A percentile compares a stretch with the other conserved stretches of the same genome.
phyloP scores from a whole-genome alignment of 2,329 filamentous ascomycete genomes.

The Stylonectria norvegica region DNA sequence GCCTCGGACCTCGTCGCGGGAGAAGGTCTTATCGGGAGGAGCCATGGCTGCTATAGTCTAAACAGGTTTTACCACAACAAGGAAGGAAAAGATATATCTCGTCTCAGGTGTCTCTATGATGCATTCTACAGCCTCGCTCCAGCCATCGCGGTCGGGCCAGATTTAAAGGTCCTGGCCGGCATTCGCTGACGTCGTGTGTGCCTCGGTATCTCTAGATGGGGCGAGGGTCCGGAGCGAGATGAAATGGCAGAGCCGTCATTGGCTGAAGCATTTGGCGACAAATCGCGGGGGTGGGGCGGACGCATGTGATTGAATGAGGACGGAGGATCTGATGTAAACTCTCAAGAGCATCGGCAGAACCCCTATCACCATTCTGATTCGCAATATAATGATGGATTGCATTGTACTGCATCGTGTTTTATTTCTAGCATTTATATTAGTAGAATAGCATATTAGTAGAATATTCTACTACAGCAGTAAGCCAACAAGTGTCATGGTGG shows the following conservation, averaged over 20 bases:
- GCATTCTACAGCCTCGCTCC: not conserved
- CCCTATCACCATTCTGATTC: too few species aligned
- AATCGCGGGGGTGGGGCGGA: constrained; percentile 10
- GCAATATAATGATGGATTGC: too few species aligned
- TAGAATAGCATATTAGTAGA: too few species aligned
- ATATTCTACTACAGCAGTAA: too few species aligned
- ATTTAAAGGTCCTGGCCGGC: constrained; percentile 5
- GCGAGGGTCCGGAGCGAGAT: not conserved
- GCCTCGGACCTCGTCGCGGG: constrained; percentile 65
- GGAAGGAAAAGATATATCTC: not conserved
- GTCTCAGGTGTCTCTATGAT: not conserved
- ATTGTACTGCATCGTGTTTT: too few species aligned
- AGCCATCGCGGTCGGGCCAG: not conserved
- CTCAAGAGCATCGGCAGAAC: too few species aligned
- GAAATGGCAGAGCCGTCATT: constrained; percentile 9
- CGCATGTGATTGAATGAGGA: constrained; percentile 10
- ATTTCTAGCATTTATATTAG: too few species aligned
- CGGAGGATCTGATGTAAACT: too few species aligned
- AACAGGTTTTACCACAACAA: not conserved
- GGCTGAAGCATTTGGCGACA: constrained; percentile 1
- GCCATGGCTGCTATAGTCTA: constrained; percentile 25
- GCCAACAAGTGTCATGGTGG: too few species aligned
- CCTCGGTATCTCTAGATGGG: constrained; percentile 13
- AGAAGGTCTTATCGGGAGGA: constrained; percentile 48
- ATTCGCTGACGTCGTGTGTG: constrained; percentile 10